Percentiles rank a stretch among this genome's conserved stretches.
Conservation (phyloP, 371 early-diverging fungal genomes). For the Lichtheimia corymbifera region DNA sequence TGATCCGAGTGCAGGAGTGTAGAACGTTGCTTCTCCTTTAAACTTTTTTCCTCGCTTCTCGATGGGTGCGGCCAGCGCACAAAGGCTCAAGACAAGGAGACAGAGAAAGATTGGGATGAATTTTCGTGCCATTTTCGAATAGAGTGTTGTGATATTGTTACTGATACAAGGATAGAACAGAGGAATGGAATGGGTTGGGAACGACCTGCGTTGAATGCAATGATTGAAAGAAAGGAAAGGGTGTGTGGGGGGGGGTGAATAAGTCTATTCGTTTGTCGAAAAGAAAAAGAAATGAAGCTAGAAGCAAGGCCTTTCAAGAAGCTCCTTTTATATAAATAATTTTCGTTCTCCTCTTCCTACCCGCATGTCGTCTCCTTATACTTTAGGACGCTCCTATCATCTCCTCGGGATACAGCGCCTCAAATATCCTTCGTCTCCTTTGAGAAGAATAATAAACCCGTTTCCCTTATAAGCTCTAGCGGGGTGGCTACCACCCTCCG, state of each 20-base stretch:
- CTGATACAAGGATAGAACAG: neutral
- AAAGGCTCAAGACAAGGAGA: neutral
- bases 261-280: neutral
- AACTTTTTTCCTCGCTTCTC: constrained; percentile 11
- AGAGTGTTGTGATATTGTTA: constrained; percentile 1
- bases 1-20: constrained; percentile 28
- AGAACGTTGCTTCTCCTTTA: constrained; percentile 44
- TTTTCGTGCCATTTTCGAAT: constrained; percentile 1
- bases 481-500: too few relatives aligned
- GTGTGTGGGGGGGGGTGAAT: neutral
- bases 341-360: too few relatives aligned
- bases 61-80: constrained; percentile 19
- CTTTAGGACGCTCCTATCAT: too few relatives aligned
- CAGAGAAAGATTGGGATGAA: constrained; percentile 6
- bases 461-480: too few relatives aligned
- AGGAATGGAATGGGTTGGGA: constrained; percentile 10
- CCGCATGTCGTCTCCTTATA: too few relatives aligned
- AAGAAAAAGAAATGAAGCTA: neutral
- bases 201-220: constrained; percentile 13
- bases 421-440: too few relatives aligned
- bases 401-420: too few relatives aligned
- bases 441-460: too few relatives aligned
- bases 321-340: too few relatives aligned
- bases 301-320: neutral
- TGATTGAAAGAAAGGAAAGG: constrained; percentile 14